phyloP scores from a whole-genome alignment of 805 yeast genomes.

The Candida wancherniae region DNA sequence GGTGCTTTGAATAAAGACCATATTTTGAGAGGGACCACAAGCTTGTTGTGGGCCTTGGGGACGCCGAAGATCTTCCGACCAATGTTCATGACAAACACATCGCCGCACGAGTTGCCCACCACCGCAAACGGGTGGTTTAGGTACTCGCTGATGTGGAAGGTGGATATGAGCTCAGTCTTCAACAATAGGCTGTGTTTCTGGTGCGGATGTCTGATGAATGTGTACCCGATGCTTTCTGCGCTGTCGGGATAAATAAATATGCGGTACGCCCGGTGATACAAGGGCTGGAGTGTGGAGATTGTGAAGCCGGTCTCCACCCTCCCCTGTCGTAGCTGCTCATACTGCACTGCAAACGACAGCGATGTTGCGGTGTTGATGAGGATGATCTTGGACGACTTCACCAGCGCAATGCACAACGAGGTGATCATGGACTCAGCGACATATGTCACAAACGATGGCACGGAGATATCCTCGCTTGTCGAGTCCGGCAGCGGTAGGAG shows the following conservation, averaged over 20 bases:
- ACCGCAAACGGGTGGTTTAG: constrained; percentile 36
- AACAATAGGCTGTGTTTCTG: constrained; percentile 29
- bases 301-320: constrained; percentile 22
- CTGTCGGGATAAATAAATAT: constrained; percentile 24
- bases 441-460: constrained; percentile 32
- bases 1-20: constrained; percentile 23
- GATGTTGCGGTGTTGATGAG: constrained; percentile 29
- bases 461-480: constrained; percentile 3
- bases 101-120: constrained; percentile 33
- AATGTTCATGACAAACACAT: constrained; percentile 31
- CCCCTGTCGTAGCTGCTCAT: constrained; percentile 26
- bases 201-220: constrained; percentile 29
- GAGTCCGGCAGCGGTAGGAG: constrained; percentile 28
- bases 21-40: constrained; percentile 39
- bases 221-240: constrained; percentile 26
- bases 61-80: constrained; percentile 36
- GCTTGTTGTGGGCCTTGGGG: constrained; percentile 29
- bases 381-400: constrained; percentile 20
- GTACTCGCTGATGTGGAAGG: constrained; percentile 25
- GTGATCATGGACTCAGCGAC: constrained; percentile 30
- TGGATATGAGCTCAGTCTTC: constrained; percentile 28
- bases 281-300: constrained; percentile 24
- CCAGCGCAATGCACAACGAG: constrained; percentile 24
- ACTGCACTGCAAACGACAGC: constrained; percentile 16
- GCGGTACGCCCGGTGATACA: constrained; percentile 25